Base-by-base conservation (phyloP, 257 asterid genomes). In the Solanum appendiculatum region DNA sequence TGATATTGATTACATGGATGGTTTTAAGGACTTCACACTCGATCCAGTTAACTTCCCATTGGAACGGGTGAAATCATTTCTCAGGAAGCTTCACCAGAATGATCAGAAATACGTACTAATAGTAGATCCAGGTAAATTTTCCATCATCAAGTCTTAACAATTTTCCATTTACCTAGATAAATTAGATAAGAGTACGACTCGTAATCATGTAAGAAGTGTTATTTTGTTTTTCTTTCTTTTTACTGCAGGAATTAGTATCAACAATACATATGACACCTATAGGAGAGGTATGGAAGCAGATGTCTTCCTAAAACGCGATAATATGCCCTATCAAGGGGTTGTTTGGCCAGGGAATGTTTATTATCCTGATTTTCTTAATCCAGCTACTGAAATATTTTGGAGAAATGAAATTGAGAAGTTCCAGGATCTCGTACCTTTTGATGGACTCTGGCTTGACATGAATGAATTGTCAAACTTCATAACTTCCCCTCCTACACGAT, bases 401-500 rank as follows among this genome's bases (percentile, higher is more conserved):
- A 85, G 82, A 36, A 68, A 78, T n/a, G 91, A 89, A 75, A 89
- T 85, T 42, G 42, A 60, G 9, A 89, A 33, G 4, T 87, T 89
- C 69, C 74, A 78, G 63, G 34, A 58, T 54, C 89, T 75, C 3
- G 84, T 89, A 51, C 87, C 88, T 12, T 16, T 87, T 64, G 91
- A 89, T 70, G 88, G 91, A 63, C 84, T 89, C 29, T 89, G 89
- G 91, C 81, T 89, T 51, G 91, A 89, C 78, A 89, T 87, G 89
- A 89, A 89, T 69, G 89, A 89, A 83, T 0, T 87, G 44, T 85
- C 89, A 36, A 89, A 89, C 48, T 89, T 89, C 87, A 94, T 89
- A 25, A 48, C 98, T 54, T 92, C 98, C 23, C 90, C 94, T 33
- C 83, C 93, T 21, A 89, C 89, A 72, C 95, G 98, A 63, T 91